Evolutionary conservation across 768 basidiomycete genomes (phyloP), one percentile per base, ranked within the genome.

Genomic region (Lyophyllum decastes): DNA sequence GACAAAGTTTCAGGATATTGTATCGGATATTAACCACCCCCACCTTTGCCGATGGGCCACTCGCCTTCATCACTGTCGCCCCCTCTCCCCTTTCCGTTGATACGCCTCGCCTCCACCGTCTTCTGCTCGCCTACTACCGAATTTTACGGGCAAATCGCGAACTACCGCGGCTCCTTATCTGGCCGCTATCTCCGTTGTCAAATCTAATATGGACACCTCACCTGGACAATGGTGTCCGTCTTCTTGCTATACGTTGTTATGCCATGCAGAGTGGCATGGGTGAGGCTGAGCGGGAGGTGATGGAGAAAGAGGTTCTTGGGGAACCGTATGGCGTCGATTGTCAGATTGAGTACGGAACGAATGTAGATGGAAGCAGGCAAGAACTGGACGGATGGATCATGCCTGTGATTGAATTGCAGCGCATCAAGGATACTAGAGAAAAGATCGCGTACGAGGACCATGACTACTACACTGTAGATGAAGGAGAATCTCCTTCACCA

Each of bases 51-150:
- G 68, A 77, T 16, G 86, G 90, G 1, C 88, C 87, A 2, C 68
- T 95, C 10, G 68, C 74, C 2, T 75, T 80, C 67, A 65, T 85
- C 19, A 64, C 75, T 4, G 62, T 75, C 45, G 55, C 64, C 9
- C 55, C 73, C 2, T 66, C 68, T n/a, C 57, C 64, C 1, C 57
- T 78, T 5, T 65, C 73, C 2, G 56, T 76, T 48, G 78, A 86
- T 35, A 53, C 70, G 5, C 65, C 66, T 19, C 78, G 80, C n/a
- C 72, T 95, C 12, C 91, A 95, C 22, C 77, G 78, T 49, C 70
- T 90, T 0, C 80, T 97, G 30, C 77, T 96, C 44, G 83, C 90
- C 0, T 92, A 95, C 66, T 90, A 90, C 67, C 87, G 95, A 38
- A 80, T 96, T 49, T 77, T 95, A 17, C 79, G 82, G 66, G 85